Evolutionary conservation across 2,329 filamentous ascomycete species (phyloP), one percentile per base, ranked within the genome.

Genomic region (Metarhizium rileyi): DNA sequence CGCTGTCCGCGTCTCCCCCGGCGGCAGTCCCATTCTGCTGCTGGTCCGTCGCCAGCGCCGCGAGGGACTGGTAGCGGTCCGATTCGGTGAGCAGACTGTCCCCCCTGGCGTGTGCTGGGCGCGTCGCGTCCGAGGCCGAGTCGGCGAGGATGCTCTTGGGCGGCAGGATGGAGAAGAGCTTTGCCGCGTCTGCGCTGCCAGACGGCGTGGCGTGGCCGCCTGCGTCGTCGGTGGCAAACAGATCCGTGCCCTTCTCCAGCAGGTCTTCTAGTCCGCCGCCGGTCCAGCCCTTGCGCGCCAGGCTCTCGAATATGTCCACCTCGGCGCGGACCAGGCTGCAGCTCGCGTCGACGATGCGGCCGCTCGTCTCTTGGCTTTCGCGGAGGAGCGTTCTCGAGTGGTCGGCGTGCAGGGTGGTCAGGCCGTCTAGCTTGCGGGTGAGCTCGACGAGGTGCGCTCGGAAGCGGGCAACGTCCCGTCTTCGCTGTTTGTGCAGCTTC

Each of bases 281-380:
- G 20, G 70, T 76, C 82, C 81, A 85, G 7, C 82, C 82, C 58
- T 86, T 86, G 52, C 80, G 69, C 20, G 82, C 81, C 23, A 86
- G 66, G 23, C 76, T 72, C 67, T 86, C 82, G 51, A 84, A 84
- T 26, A 86, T 85, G 63, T 86, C 82, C 20, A 86, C 78, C 66
- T 86, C 82, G 49, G 82, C 82, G 18, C 82, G 71, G 12, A 84
- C 81, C 10, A 86, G 71, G 53, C 77, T 80, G 58, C 81, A 83
- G 58, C 78, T 77, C 18, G 80, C 79, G 50, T 85, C 81, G 18
- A 83, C 73, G 56, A 85, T 83, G 55, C 72, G 71, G 25, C 65
- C 70, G 57, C 79, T 83, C 55, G 80, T 81, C 56, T 83, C 80
- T 63, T 85, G 81, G 59, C 78, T 80, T 60, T 84, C 81, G 51